phyloP scores from a whole-genome alignment of 2,329 filamentous ascomycete species.

The Keithomyces neogunnii region DNA sequence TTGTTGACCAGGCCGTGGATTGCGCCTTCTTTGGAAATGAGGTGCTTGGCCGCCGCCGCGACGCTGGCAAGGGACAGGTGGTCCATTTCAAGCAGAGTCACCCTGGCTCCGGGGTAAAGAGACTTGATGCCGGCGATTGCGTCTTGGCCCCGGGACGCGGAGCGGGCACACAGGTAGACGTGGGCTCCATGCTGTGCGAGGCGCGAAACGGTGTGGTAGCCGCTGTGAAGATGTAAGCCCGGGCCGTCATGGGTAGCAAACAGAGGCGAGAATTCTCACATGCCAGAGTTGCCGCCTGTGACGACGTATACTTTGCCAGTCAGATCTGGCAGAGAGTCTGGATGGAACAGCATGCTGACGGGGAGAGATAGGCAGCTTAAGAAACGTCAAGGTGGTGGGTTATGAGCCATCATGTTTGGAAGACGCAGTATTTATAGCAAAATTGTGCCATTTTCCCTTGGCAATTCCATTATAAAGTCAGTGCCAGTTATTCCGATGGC shows the following conservation, averaged over 20 bases:
- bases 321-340: slow-evolving; percentile 32
- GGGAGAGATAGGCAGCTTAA: too few species aligned
- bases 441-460: too few species aligned
- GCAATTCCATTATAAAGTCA: too few species aligned
- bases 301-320: slow-evolving; percentile 33
- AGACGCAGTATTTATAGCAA: too few species aligned
- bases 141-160: slow-evolving; percentile 20
- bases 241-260: neutral
- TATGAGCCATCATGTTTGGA: neutral
- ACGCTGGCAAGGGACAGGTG: neutral
- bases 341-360: slow-evolving; percentile 21
- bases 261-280: slow-evolving; percentile 19
- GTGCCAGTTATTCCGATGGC: too few species aligned
- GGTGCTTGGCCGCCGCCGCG: slow-evolving; percentile 20
- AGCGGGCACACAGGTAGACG: slow-evolving; percentile 32
- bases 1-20: slow-evolving; percentile 31
- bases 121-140: slow-evolving; percentile 25
- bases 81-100: neutral
- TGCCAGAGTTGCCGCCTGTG: slow-evolving; percentile 36
- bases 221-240: slow-evolving; percentile 11
- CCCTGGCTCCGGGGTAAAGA: neutral
- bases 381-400: neutral
- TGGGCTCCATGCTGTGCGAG: slow-evolving; percentile 28
- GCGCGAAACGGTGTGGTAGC: slow-evolving; percentile 25
- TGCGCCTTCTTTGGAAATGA: slow-evolving; percentile 18